A percentile compares a stretch with the other conserved stretches of the same genome.
phyloP scores from a whole-genome alignment of 1,284 basidiomycete species.

The Athelia sp. region DNA sequence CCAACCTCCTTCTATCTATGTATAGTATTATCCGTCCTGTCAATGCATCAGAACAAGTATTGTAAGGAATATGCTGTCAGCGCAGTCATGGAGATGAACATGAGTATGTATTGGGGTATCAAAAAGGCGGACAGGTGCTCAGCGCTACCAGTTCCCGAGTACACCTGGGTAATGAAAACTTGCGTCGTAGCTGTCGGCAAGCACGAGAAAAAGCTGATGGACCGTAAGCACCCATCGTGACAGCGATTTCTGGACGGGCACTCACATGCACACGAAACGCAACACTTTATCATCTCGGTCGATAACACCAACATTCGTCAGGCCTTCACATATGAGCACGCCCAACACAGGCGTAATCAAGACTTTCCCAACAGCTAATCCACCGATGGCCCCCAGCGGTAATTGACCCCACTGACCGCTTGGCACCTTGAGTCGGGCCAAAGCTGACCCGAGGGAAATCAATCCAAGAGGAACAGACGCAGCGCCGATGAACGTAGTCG shows the following conservation, averaged over 20 bases:
- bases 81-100: slow-evolving; percentile 60
- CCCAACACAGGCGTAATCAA: slow-evolving; percentile 68
- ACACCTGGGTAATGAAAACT: slow-evolving; percentile 63
- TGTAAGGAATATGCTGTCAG: slow-evolving; percentile 53
- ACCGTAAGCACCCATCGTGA: not conserved
- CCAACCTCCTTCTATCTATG: too few species aligned
- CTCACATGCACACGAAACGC: slow-evolving; percentile 69
- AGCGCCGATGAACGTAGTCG: slow-evolving; percentile 63
- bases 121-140: slow-evolving; percentile 60
- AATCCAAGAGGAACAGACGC: slow-evolving; percentile 72
- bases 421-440: slow-evolving; percentile 63
- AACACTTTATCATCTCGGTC: slow-evolving; percentile 53
- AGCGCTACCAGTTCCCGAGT: slow-evolving; percentile 59
- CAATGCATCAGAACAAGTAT: slow-evolving; percentile 35
- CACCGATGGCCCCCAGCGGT: slow-evolving; percentile 62
- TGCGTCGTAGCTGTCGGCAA: slow-evolving; percentile 61
- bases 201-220: slow-evolving; percentile 53
- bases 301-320: slow-evolving; percentile 48
- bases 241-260: too few species aligned
- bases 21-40: too few species aligned
- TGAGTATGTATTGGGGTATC: slow-evolving; percentile 62
- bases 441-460: slow-evolving; percentile 68
- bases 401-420: slow-evolving; percentile 44
- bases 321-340: slow-evolving; percentile 52
- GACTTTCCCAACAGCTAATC: slow-evolving; percentile 60